Evolutionary conservation across 179 eudicot species (phyloP).

Genomic region (Silene noctiflora): DNA sequence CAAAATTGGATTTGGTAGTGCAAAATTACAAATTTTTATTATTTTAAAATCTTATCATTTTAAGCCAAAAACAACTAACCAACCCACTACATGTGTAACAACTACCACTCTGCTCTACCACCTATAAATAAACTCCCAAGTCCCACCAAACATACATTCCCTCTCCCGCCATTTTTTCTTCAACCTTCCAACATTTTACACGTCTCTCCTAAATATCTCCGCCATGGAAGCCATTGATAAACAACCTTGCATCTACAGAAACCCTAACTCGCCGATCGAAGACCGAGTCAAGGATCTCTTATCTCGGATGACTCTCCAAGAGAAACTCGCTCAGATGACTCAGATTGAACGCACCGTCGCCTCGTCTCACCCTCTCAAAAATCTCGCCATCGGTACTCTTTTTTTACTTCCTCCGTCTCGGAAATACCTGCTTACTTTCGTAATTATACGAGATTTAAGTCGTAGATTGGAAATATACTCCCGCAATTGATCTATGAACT

Average conservation of each 20-base stretch:
- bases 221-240: constrained; percentile 22
- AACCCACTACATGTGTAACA: background rate
- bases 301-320: constrained; percentile 65
- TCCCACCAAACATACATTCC: background rate
- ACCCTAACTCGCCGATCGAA: constrained; percentile 59
- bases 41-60: too few species aligned
- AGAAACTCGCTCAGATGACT: constrained; percentile 87
- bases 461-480: background rate
- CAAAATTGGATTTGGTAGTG: too few species aligned
- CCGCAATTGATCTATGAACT: background rate
- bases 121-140: background rate
- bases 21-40: too few species aligned
- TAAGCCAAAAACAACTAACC: too few species aligned
- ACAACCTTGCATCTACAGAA: constrained; percentile 48
- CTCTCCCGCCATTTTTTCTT: constrained; percentile 18
- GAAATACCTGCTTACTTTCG: background rate
- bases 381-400: constrained; percentile 47
- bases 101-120: background rate
- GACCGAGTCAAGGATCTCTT: constrained; percentile 69
- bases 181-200: background rate
- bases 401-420: background rate
- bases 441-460: background rate
- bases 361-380: constrained; percentile 41
- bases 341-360: constrained; percentile 74
- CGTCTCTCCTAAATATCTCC: background rate